Percentiles rank a stretch among this genome's conserved stretches.
Conservation (phyloP, 169 alveolate species). For the Eimeria maxima region DNA sequence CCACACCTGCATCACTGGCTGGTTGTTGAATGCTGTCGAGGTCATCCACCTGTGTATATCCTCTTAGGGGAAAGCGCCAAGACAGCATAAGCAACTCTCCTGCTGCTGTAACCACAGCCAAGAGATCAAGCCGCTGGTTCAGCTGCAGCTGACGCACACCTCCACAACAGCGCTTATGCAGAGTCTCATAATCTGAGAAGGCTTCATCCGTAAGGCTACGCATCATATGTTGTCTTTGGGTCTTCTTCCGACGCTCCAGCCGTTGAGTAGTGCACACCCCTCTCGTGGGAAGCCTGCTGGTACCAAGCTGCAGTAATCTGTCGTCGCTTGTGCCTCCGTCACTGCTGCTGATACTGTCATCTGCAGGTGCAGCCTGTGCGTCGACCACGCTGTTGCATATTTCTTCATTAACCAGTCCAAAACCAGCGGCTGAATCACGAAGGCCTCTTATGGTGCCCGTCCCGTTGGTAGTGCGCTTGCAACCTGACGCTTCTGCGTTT, state of each 20-base stretch:
- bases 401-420: neutral
- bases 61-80: constrained; percentile 76
- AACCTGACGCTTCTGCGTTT: neutral
- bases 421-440: neutral
- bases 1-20: neutral
- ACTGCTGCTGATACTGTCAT: neutral
- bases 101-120: constrained; percentile 74
- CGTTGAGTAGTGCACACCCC: neutral
- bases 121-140: constrained; percentile 49
- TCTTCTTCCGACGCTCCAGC: neutral
- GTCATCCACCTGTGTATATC: neutral
- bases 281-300: neutral
- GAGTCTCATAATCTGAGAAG: neutral
- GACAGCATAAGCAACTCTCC: constrained; percentile 73
- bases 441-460: neutral
- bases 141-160: constrained; percentile 71
- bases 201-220: constrained; percentile 24
- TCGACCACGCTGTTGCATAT: neutral
- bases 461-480: neutral
- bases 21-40: too few relatives aligned
- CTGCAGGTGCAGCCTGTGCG: constrained; percentile 36
- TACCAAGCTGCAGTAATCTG: neutral
- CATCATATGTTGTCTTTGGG: neutral
- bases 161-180: constrained; percentile 16
- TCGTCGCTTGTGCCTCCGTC: constrained; percentile 24